These are phyloP conservation scores for Chlamydomonas incerta DNA, from an alignment of 139 green algal species.

Conservation along the genomic window DNA sequence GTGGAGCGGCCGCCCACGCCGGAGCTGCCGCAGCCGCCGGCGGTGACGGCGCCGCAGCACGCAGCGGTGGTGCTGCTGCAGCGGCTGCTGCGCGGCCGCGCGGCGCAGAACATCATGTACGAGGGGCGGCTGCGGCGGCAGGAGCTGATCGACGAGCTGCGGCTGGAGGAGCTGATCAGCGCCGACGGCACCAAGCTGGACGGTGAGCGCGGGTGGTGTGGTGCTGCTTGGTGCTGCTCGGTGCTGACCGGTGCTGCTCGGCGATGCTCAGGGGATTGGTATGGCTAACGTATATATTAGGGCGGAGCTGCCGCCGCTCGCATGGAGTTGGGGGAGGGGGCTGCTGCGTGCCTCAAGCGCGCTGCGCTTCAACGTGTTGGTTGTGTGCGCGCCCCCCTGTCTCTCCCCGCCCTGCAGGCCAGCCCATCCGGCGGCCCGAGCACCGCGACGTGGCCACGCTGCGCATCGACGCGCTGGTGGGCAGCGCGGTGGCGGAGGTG, in stretches of 20 bases:
- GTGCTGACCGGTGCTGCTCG: too few species aligned
- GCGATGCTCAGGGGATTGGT: too few species aligned
- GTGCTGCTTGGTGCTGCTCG: too few species aligned
- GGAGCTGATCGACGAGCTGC: constrained; percentile 75
- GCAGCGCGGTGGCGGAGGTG: constrained; percentile 28
- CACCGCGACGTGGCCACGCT: neutral
- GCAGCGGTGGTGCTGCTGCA: constrained; percentile 78
- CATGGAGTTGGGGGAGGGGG: too few species aligned
- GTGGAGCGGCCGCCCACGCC: constrained; percentile 58
- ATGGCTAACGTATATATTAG: too few species aligned
- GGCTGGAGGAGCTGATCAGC: constrained; percentile 28
- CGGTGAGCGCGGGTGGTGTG: too few species aligned
- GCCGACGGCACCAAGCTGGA: neutral
- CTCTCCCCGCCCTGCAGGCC: neutral
- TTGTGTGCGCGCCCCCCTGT: too few species aligned
- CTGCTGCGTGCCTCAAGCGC: too few species aligned
- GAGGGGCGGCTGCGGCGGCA: constrained; percentile 65
- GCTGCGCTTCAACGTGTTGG: too few species aligned
- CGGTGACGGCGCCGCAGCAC: constrained; percentile 22
- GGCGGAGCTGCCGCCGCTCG: too few species aligned
- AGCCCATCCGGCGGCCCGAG: constrained; percentile 36
- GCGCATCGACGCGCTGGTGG: constrained; percentile 51
- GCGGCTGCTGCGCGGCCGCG: constrained; percentile 81
- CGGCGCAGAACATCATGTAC: constrained; percentile 84
- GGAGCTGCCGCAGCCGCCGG: constrained; percentile 46